Base-by-base conservation (phyloP, 1,284 basidiomycete species). In the Pseudomicrostroma phylloplanum region DNA sequence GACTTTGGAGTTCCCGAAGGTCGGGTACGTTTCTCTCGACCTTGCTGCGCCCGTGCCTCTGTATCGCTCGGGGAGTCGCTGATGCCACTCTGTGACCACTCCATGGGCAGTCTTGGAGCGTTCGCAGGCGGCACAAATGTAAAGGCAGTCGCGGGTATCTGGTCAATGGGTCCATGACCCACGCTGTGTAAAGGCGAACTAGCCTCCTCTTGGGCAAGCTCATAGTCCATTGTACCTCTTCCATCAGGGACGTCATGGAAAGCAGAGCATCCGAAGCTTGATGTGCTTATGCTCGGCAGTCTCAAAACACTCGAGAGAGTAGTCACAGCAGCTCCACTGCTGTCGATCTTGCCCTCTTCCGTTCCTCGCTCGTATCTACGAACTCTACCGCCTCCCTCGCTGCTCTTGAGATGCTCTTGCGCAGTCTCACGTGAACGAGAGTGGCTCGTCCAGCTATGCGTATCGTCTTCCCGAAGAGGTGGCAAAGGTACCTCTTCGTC, bases 271-370 rank as follows among this genome's bases (percentile, higher is more conserved):
- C 62, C 72, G 40, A 72, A 72, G 62, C 69, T 72, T 9, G 72
- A 72, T 1, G 63, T 72, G 41, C 66, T 65, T 58, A 72, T 74
- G 58, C 71, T 72, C 0, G 72, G 72, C 25, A 74, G 61, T 19
- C 71, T 63, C 64, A 74, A 74, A 43, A 36, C 30, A 36, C 30
- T 36, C 4, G 30, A 36, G 4, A 69, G 68, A 6, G 56, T 58
- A n/a, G 49, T 19, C 13, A 58, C 21, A 17, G 21, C 26, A 41
- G 40, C 48, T 13, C 61, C 51, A n/a, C n/a, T 42, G 49, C 46
- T 42, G 17, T 42, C 39, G 41, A 57, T 46, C 30, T 36, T 3
- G 30, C 9, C 30, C 9, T 36, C 30, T 3, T 3, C 30, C 30
- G 30, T 36, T 9, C 30, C 4, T 36, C 30, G 4, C 30, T 36